phyloP scores from a whole-genome alignment of 306 rosid genomes.

The Prunus mume region DNA sequence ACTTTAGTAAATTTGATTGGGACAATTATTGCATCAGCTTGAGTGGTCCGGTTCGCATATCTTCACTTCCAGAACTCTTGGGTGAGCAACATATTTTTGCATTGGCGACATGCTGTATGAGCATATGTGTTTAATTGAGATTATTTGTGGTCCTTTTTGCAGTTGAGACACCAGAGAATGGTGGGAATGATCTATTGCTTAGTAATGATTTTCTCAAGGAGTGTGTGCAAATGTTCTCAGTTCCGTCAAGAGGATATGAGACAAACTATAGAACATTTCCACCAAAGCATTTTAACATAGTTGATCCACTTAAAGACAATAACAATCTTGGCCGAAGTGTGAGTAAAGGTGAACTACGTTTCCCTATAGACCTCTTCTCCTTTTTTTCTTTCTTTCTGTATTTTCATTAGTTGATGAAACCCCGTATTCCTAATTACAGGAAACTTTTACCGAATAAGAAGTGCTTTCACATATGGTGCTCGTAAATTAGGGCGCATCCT shows the following conservation, averaged over 20 bases:
- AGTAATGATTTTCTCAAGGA: constrained; percentile 67
- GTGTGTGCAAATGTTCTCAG: constrained; percentile 74
- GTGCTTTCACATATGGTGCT: constrained; percentile 59
- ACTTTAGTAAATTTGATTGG: constrained; percentile 96
- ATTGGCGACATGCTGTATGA: constrained; percentile 11
- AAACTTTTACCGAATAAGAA: constrained; percentile 50
- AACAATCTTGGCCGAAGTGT: constrained; percentile 99
- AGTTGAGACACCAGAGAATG: constrained; percentile 78
- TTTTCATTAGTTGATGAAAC: not conserved
- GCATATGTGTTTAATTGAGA: constrained; percentile 9
- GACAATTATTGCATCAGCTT: constrained; percentile 88
- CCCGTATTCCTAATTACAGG: constrained; percentile 32
- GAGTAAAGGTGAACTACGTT: constrained; percentile 55
- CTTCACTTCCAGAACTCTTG: constrained; percentile 65
- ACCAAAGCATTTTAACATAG: constrained; percentile 79
- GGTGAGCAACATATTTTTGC: constrained; percentile 44
- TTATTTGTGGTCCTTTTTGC: constrained; percentile 15
- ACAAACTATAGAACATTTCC: constrained; percentile 54
- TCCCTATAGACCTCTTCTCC: constrained; percentile 1
- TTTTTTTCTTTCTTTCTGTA: not conserved
- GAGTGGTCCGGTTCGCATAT: constrained; percentile 80
- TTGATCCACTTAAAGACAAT: constrained; percentile 91
- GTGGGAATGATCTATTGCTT: constrained; percentile 57
- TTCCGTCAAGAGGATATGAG: constrained; percentile 67
- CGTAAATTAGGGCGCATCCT: constrained; percentile 45